Evolutionary conservation across 192 early-diverging fungal species (phyloP), one percentile per base, ranked within the genome.

Genomic region (Backusella westeae): DNA sequence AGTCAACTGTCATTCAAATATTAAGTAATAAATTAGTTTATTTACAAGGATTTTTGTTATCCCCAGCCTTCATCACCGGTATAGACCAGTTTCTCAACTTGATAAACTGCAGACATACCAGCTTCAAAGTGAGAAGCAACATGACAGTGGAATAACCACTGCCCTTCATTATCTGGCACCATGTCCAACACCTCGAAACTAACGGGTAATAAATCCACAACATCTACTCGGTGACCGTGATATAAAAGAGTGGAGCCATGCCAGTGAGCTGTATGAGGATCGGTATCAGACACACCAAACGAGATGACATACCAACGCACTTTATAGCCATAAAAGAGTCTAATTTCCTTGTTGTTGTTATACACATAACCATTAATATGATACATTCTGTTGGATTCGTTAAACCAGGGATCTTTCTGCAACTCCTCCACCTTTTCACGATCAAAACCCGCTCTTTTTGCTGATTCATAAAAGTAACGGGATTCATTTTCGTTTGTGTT

Each of bases 71-170:
- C 80, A 67, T 77, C 77, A 19, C 76, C 76, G 10, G 76, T 77
- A 35, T 77, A 75, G 23, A 78, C 76, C 9, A 74, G 34, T 34
- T 83, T 80, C 29, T 80, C 79, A 1, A 85, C 72, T 66, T 83
- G 75, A 75, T 82, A 85, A 56, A 81, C 80, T 12, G 78, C 75
- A 36, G 81, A 75, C 85, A 86, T 86, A 8, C 85, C 85, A 26
- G 75, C 81, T 29, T 77, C 65, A 63, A 86, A 78, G 53, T 86
- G 85, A 59, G 52, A 69, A 19, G 69, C 63, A 12, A 86, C 85
- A 67, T 85, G 85, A 34, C 85, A 85, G 67, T 86, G 85, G 35
- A 86, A 76, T 15, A 86, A 19, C 85, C 85, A 86, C 26, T 79
- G 76, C 0, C 85, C 85, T 69, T 78, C 73, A 72, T 84, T 82